A percentile compares a stretch with the other conserved stretches of the same genome.
Evolutionary conservation across 441 rosid species (phyloP).

Genomic region (Bocquillonia castaneifolia): DNA sequence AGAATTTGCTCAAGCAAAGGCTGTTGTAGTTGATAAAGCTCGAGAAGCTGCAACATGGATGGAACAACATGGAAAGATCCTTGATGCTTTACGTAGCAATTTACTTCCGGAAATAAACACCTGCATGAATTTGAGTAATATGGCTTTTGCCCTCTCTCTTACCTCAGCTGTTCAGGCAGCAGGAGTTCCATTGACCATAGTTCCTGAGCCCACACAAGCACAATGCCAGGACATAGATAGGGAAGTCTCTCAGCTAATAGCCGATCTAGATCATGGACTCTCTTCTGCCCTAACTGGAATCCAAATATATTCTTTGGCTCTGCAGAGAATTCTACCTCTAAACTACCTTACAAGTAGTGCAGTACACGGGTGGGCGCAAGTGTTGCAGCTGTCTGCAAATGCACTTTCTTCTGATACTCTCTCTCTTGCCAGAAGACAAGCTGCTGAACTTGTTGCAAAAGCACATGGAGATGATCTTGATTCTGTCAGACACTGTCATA

Average conservation of each 20-base stretch:
- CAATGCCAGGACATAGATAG: slow-evolving; percentile 86
- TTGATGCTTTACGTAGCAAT: slow-evolving; percentile 77
- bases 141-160: slow-evolving; percentile 62
- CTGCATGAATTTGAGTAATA: slow-evolving; percentile 44
- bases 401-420: slow-evolving; percentile 68
- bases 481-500: slow-evolving; percentile 51
- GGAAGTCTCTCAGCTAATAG: slow-evolving; percentile 70
- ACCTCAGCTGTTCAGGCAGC: slow-evolving; percentile 84
- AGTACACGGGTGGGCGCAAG: slow-evolving; percentile 85
- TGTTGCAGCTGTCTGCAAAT: slow-evolving; percentile 75
- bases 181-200: slow-evolving; percentile 87
- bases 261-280: slow-evolving; percentile 70
- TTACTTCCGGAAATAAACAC: slow-evolving; percentile 63
- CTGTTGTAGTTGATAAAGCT: slow-evolving; percentile 72
- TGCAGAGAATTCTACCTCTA: slow-evolving; percentile 86
- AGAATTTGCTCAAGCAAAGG: slow-evolving; percentile 85
- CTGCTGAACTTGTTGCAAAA: slow-evolving; percentile 65
- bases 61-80: slow-evolving; percentile 84
- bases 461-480: slow-evolving; percentile 50
- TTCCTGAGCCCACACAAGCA: slow-evolving; percentile 97
- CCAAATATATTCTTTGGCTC: slow-evolving; percentile 73
- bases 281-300: slow-evolving; percentile 66
- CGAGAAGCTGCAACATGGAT: slow-evolving; percentile 87
- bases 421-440: slow-evolving; percentile 78
- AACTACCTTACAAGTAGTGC: slow-evolving; percentile 79